Conservation (phyloP, 2,329 filamentous ascomycete genomes). For the Fusarium aywerte region DNA sequence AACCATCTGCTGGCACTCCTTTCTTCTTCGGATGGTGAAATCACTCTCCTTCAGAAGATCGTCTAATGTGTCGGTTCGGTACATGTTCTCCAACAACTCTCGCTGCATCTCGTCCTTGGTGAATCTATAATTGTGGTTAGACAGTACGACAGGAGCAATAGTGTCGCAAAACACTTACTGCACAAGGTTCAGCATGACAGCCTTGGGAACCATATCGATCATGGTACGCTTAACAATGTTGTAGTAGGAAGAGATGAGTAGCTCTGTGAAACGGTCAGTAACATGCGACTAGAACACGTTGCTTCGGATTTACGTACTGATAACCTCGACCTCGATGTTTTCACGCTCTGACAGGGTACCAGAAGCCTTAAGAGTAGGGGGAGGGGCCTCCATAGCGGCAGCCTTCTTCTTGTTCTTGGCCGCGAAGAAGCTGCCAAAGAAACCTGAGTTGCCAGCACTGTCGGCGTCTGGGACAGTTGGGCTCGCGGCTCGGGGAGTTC, state of each 20-base stretch:
- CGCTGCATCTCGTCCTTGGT: constrained; percentile 99
- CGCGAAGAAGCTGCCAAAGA: constrained; percentile 98
- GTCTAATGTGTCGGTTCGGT: constrained; percentile 88
- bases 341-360: constrained; percentile 95
- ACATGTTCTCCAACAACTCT: constrained; percentile 97
- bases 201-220: constrained; percentile 99
- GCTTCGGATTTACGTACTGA: constrained; percentile 72
- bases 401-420: constrained; percentile 99
- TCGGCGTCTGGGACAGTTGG: constrained; percentile 71
- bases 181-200: constrained; percentile 97
- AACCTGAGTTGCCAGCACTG: constrained; percentile 73
- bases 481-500: constrained; percentile 77
- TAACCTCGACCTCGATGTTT: constrained; percentile 95
- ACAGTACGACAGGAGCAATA: neutral
- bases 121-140: constrained; percentile 64
- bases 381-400: constrained; percentile 98
- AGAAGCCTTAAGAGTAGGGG: constrained; percentile 91
- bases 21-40: constrained; percentile 92
- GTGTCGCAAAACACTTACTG: constrained; percentile 71
- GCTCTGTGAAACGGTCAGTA: constrained; percentile 65
- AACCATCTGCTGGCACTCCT: constrained; percentile 99
- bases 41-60: constrained; percentile 98
- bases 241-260: constrained; percentile 96
- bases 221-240: constrained; percentile 98
- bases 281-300: neutral